Evolutionary conservation across 2,329 filamentous ascomycete species (phyloP).

Genomic region (Pseudogymnoascus sp.): DNA sequence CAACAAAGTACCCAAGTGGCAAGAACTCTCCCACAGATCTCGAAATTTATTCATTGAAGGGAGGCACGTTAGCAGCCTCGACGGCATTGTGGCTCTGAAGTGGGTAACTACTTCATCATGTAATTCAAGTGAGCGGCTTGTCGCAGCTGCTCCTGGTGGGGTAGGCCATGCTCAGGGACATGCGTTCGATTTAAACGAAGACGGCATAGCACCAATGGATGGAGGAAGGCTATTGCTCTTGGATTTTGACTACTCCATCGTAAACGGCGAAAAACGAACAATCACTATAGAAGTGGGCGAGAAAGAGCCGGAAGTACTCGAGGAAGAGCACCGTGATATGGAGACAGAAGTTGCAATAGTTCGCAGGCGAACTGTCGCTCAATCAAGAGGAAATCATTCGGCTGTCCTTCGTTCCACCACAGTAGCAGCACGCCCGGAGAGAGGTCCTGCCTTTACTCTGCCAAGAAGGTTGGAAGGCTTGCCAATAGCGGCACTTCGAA

Average conservation of each 20-base stretch:
- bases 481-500: background rate
- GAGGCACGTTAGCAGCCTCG: slow-evolving; percentile 53
- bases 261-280: slow-evolving; percentile 47
- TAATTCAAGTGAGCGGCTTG: slow-evolving; percentile 46
- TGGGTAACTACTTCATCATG: slow-evolving; percentile 55
- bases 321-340: slow-evolving; percentile 65
- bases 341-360: slow-evolving; percentile 73
- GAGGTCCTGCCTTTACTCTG: background rate
- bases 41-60: slow-evolving; percentile 65
- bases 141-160: slow-evolving; percentile 66
- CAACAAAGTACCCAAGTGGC: slow-evolving; percentile 53
- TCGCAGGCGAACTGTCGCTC: slow-evolving; percentile 61
- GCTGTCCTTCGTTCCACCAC: slow-evolving; percentile 43
- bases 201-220: slow-evolving; percentile 67
- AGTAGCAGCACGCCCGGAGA: slow-evolving; percentile 23
- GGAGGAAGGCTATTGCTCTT: slow-evolving; percentile 64
- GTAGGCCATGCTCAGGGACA: slow-evolving; percentile 38
- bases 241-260: slow-evolving; percentile 59
- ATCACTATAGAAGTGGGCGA: slow-evolving; percentile 67
- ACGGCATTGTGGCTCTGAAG: slow-evolving; percentile 58
- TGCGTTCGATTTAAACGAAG: slow-evolving; percentile 43
- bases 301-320: slow-evolving; percentile 57
- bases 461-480: background rate
- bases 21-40: slow-evolving; percentile 56
- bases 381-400: slow-evolving; percentile 41